Evolutionary conservation across 2,329 filamentous ascomycete genomes (phyloP), one percentile per base, ranked within the genome.

Genomic region (Emmonsia crescens): DNA sequence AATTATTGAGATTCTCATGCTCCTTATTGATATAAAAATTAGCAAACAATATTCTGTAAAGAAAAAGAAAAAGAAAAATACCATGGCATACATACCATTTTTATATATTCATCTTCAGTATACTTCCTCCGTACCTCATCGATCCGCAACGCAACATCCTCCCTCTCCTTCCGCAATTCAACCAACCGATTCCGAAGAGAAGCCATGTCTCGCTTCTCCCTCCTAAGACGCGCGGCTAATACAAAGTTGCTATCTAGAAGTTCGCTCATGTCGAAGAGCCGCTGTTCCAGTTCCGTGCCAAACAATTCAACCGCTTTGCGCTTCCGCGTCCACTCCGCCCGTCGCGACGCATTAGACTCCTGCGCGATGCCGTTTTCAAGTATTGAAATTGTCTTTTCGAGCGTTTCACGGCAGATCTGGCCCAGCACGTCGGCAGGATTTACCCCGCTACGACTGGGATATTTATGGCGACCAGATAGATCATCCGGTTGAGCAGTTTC

Each of bases 401-500:
- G 73, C 1, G 77, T 78, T 63, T 82, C 79, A 61, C 78, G 76
- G 60, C 80, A 79, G 59, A 79, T 71, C 71, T 82, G 74, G 64
- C 77, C 68, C 27, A 82, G 75, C 1, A 82, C 80, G 61, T 83
- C 81, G 46, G 79, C 79, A 1, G 76, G 75, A 60, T 81, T 83
- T 61, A 82, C 76, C 24, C 71, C 76, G n/a, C 71, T 68, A 5
- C 75, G 74, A 51, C 44, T 61, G 19, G 60, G 49, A 33, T 64
- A 48, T 69, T 75, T 75, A 51, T 73, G 67, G 67, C 67, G 64
- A 63, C 70, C 63, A 60, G 74, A 61, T 60, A 70, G 64, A 68
- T 72, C 70, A n/a, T 74, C 69, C 2, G 70, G 61, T 4, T 68
- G 68, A 27, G 70, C 68, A 36, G 71, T 68, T 14, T 69, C 68